Evolutionary conservation across 208 protist genomes (phyloP).

Genomic region (Acanthamoeba culbertsoni): DNA sequence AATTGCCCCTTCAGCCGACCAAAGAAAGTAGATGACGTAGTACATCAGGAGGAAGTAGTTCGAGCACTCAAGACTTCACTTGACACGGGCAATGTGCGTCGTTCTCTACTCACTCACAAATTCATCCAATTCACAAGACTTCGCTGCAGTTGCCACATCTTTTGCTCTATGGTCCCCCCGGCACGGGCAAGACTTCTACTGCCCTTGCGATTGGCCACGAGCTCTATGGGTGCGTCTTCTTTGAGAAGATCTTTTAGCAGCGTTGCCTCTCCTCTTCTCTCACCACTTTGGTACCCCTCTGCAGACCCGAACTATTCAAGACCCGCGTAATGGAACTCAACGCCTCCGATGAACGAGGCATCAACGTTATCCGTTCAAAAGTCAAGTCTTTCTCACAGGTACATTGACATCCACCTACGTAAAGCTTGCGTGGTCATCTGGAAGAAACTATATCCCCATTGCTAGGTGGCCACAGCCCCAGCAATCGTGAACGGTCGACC

Average conservation of each 20-base stretch:
- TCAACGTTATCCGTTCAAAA: slow-evolving; percentile 97
- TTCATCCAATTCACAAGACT: neutral
- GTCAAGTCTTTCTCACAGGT: slow-evolving; percentile 98
- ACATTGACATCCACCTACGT: neutral
- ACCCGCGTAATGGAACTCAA: slow-evolving; percentile 99
- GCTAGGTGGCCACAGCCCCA: neutral
- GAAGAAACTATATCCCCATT: too few species aligned
- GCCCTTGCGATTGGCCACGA: slow-evolving; percentile 97
- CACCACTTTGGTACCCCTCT: neutral
- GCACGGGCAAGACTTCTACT: slow-evolving; percentile 98
- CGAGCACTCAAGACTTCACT: slow-evolving; percentile 90
- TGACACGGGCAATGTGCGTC: slow-evolving; percentile 77
- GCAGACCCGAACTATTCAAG: slow-evolving; percentile 81
- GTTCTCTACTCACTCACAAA: neutral
- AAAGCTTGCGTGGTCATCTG: neutral
- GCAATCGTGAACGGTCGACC: slow-evolving; percentile 56
- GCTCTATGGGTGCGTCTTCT: slow-evolving; percentile 91
- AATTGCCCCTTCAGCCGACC: slow-evolving; percentile 84
- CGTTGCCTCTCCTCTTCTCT: slow-evolving; percentile 17
- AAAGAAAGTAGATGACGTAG: slow-evolving; percentile 91
- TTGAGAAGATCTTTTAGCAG: slow-evolving; percentile 66
- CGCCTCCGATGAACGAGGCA: slow-evolving; percentile 98
- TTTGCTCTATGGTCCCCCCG: slow-evolving; percentile 98
- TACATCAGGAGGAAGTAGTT: slow-evolving; percentile 95
- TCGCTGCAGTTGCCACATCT: slow-evolving; percentile 96